phyloP scores from a whole-genome alignment of 805 yeast species.

The Teunomyces stri region DNA sequence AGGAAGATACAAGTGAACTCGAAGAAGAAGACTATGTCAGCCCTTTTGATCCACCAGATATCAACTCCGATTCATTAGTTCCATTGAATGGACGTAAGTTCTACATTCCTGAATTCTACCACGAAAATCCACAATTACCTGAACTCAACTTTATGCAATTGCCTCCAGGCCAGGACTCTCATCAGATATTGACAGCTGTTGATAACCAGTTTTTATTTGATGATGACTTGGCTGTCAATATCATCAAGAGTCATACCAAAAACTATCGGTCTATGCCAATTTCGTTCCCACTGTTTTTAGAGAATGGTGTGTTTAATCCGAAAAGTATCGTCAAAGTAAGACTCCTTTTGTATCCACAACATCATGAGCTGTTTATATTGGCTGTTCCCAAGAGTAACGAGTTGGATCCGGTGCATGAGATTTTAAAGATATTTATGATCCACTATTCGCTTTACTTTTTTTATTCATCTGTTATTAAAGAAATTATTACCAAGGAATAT shows the following conservation, averaged over 20 bases:
- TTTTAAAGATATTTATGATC: constrained; percentile 39
- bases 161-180: neutral
- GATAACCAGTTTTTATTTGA: constrained; percentile 20
- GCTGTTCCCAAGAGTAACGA: constrained; percentile 54
- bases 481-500: constrained; percentile 32
- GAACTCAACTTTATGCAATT: constrained; percentile 7
- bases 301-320: constrained; percentile 9
- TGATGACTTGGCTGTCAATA: constrained; percentile 30
- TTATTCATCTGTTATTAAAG: constrained; percentile 29
- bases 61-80: constrained; percentile 28
- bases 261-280: constrained; percentile 33
- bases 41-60: constrained; percentile 40
- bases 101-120: constrained; percentile 16
- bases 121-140: constrained; percentile 18
- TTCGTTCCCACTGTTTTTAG: constrained; percentile 30
- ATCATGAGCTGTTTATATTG: constrained; percentile 49
- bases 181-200: constrained; percentile 14
- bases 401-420: constrained; percentile 62
- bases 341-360: constrained; percentile 40
- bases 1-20: constrained; percentile 17
- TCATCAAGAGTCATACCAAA: constrained; percentile 26
- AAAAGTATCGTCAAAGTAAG: constrained; percentile 25
- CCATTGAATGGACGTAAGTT: constrained; percentile 16
- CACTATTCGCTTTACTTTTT: constrained; percentile 42
- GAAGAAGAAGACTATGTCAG: constrained; percentile 31